Conservation (phyloP, 73 alveolate genomes). For the Paramecium caudatum region DNA sequence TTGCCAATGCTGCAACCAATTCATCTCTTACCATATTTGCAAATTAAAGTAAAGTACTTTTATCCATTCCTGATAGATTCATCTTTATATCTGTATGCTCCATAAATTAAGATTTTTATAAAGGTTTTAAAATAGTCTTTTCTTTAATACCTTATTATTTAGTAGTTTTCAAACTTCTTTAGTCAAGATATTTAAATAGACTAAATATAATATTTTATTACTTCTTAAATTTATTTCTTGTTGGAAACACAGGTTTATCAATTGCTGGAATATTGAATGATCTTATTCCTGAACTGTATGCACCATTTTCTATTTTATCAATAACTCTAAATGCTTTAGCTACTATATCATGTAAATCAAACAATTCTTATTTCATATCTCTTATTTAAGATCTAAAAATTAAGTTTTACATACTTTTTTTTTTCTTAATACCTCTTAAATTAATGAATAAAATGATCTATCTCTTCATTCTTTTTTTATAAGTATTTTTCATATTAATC, state of each 20-base stretch:
- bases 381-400: constrained; percentile 22
- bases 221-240: constrained; percentile 71
- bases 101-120: background rate
- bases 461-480: constrained; percentile 71
- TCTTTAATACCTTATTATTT: constrained; percentile 37
- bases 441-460: constrained; percentile 61
- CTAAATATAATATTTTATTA: background rate
- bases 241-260: constrained; percentile 67
- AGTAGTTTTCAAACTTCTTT: constrained; percentile 66
- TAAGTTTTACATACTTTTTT: constrained; percentile 22
- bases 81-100: background rate
- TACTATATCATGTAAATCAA: constrained; percentile 60
- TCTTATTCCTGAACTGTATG: constrained; percentile 71
- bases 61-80: background rate
- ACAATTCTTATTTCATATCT: constrained; percentile 67
- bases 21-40: background rate
- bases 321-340: constrained; percentile 52
- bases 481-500: constrained; percentile 66
- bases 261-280: constrained; percentile 70
- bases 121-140: background rate
- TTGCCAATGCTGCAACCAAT: background rate
- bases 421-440: constrained; percentile 72
- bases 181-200: constrained; percentile 55
- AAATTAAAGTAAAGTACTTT: background rate
- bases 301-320: constrained; percentile 70